Evolutionary conservation across 192 early-diverging fungal species (phyloP), one percentile per base, ranked within the genome.

Genomic region (Kickxella alabastrina): DNA sequence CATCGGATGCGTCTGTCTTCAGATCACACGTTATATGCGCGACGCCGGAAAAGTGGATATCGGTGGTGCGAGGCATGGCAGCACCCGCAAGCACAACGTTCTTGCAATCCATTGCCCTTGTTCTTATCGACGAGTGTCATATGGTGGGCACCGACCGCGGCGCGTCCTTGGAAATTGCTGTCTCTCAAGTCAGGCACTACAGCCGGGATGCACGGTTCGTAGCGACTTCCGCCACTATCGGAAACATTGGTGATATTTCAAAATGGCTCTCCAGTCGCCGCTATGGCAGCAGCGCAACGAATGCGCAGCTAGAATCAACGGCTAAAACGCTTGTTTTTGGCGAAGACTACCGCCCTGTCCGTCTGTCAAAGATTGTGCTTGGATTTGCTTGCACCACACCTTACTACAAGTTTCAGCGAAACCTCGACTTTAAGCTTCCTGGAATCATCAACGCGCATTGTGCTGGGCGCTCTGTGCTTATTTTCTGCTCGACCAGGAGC

Each of bases 21-120:
- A 66, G 72, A 17, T 68, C 79, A 3, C 78, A 79, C 15, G 59
- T 77, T 12, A 29, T 62, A 22, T 81, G 85, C 7, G 82, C 83
- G 0, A 88, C 86, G 4, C 86, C 86, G 0, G 86, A 88, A 62
- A 88, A 85, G 43, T 88, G 82, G 82, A 67, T 85, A 43, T 80
- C 79, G 0, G 57, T 71, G 43, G 71, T 77, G 1, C 44, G 81
- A 17, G 65, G 60, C 24, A 62, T 63, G 51, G 19, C 29, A 9
- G 40, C 58, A 25, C 23, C 37, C 14, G 27, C 46, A 10, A 21
- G 51, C 3, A 4, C 12, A 19, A 18, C 46, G 9, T 41, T 71
- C 0, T 43, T 79, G 25, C 8, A 26, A 7, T 49, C 72, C 3
- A 56, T 80, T 37, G 41, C 41, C 0, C 55, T 85, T 5, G 52